Evolutionary conservation across 306 rosid species (phyloP).

Genomic region (Gleditsia sinensis): DNA sequence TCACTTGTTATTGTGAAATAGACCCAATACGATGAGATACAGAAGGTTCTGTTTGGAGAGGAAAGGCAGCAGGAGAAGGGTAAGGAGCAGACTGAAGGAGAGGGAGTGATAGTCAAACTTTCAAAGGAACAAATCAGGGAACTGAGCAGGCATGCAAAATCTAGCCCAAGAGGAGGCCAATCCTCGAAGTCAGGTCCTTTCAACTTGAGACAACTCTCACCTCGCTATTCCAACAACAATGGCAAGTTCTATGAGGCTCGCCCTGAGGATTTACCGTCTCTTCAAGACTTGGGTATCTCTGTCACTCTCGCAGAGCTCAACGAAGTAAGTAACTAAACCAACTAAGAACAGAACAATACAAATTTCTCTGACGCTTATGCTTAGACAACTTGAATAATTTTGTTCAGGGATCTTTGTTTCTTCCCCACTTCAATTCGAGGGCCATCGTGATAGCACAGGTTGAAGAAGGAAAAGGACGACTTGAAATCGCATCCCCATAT

Average conservation of each 20-base stretch:
- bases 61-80: neutral
- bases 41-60: conserved; percentile 19
- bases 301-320: neutral
- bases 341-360: too few relatives aligned
- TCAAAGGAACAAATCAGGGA: conserved; percentile 28
- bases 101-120: conserved; percentile 28
- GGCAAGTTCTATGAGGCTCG: conserved; percentile 37
- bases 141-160: conserved; percentile 16
- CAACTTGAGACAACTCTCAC: conserved; percentile 25
- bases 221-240: conserved; percentile 32
- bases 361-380: too few relatives aligned
- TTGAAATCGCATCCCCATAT: conserved; percentile 30
- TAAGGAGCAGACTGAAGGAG: neutral
- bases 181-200: conserved; percentile 27
- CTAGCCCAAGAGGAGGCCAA: neutral
- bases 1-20: neutral
- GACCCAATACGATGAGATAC: conserved; percentile 28
- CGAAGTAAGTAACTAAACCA: conserved; percentile 26
- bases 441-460: neutral
- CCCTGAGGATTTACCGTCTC: conserved; percentile 2
- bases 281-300: conserved; percentile 6
- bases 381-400: too few relatives aligned
- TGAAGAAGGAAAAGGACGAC: conserved; percentile 13
- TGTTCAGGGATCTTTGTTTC: conserved; percentile 27
- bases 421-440: conserved; percentile 39